These are phyloP conservation scores for Nicotiana undulata DNA, from an alignment of 257 asterid species.

Conservation along the genomic window DNA sequence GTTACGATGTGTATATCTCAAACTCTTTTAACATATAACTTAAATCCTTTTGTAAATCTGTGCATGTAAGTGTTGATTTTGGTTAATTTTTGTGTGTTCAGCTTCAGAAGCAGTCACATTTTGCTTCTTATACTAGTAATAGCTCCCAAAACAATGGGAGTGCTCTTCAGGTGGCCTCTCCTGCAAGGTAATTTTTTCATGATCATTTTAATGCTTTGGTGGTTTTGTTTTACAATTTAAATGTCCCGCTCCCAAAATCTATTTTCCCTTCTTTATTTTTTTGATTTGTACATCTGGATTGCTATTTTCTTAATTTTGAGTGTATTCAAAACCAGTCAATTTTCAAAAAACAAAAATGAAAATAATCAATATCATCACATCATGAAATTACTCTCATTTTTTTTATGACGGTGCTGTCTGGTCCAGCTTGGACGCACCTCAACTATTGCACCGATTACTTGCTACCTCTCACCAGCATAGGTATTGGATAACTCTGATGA, in stretches of 20 bases:
- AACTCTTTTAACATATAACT: too few relatives aligned
- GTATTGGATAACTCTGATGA: too few relatives aligned
- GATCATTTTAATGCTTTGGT: neutral
- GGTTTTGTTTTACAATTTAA: too few relatives aligned
- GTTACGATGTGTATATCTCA: too few relatives aligned
- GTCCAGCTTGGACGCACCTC: too few relatives aligned
- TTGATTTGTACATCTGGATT: neutral
- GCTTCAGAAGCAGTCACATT: constrained; percentile 20
- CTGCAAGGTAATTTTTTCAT: constrained; percentile 29
- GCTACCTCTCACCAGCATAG: too few relatives aligned
- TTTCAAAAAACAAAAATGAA: neutral
- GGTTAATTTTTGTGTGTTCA: neutral
- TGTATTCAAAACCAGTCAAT: neutral
- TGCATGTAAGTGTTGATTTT: neutral
- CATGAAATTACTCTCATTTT: neutral
- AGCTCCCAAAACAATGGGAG: constrained; percentile 8
- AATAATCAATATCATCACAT: neutral
- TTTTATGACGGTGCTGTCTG: too few relatives aligned
- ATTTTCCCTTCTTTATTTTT: neutral
- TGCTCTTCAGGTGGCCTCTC: constrained; percentile 45
- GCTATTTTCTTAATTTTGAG: neutral
- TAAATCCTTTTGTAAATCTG: neutral
- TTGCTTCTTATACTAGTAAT: constrained; percentile 26
- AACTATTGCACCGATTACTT: too few relatives aligned
- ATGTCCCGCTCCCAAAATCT: neutral